phyloP scores from a whole-genome alignment of 2,329 filamentous ascomycete genomes.

The Aspergillus eucalypticola region DNA sequence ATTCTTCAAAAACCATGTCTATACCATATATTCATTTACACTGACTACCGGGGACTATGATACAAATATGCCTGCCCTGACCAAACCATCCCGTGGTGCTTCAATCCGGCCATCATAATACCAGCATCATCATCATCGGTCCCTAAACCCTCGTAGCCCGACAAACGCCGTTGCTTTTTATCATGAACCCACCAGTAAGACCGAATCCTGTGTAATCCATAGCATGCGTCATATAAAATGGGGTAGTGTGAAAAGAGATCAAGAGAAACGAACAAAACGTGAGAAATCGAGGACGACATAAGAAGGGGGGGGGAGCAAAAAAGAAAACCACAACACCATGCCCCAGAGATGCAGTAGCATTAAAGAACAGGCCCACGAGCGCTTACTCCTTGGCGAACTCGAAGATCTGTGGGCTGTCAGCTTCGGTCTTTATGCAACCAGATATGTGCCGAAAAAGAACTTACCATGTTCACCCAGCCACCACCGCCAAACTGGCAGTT shows the following conservation, averaged over 20 bases:
- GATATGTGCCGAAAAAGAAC: not conserved
- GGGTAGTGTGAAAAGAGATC: conserved; percentile 8
- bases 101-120: conserved; percentile 18
- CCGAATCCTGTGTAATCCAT: conserved; percentile 19
- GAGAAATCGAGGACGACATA: conserved; percentile 15
- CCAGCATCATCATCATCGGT: conserved; percentile 21
- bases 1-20: not conserved
- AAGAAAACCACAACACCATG: conserved; percentile 3
- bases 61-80: conserved; percentile 26
- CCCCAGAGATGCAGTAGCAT: conserved; percentile 6
- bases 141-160: conserved; percentile 27
- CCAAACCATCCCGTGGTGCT: conserved; percentile 16
- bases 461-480: conserved; percentile 81
- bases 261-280: conserved; percentile 14
- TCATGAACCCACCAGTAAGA: conserved; percentile 22
- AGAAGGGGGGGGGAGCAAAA: conserved; percentile 9
- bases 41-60: conserved; percentile 26
- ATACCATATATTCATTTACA: conserved; percentile 24
- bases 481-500: conserved; percentile 72
- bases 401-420: conserved; percentile 28
- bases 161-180: conserved; percentile 39
- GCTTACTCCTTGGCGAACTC: conserved; percentile 29
- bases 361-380: conserved; percentile 9
- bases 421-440: not conserved
- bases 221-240: conserved; percentile 21